These are phyloP conservation scores for Candida sp. DNA, from an alignment of 1,139 yeast genomes.

Conservation along the genomic window DNA sequence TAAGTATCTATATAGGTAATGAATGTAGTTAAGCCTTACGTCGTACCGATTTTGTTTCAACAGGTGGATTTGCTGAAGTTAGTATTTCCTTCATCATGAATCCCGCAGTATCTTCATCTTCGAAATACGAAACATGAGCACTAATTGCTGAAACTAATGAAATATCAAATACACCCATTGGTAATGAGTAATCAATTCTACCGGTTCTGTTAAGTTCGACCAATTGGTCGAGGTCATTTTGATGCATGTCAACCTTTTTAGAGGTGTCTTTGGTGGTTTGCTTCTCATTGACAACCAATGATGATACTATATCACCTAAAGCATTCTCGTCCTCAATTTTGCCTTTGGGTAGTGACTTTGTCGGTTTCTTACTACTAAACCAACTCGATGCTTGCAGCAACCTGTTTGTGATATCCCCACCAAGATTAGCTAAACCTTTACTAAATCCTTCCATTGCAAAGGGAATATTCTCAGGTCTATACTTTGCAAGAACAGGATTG, in stretches of 20 bases:
- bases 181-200: constrained; percentile 76
- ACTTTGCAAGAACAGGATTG: constrained; percentile 47
- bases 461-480: constrained; percentile 60
- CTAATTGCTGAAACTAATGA: constrained; percentile 77
- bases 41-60: constrained; percentile 21
- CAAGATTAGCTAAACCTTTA: constrained; percentile 34
- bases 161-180: constrained; percentile 78
- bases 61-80: constrained; percentile 15
- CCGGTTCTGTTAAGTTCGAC: constrained; percentile 60
- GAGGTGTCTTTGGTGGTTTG: constrained; percentile 14
- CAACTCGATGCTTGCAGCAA: constrained; percentile 43
- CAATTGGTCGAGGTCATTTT: constrained; percentile 31
- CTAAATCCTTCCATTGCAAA: constrained; percentile 50
- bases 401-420: constrained; percentile 45
- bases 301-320: constrained; percentile 40
- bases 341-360: constrained; percentile 8
- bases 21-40: not conserved
- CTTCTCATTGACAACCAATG: constrained; percentile 22
- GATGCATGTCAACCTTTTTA: constrained; percentile 18
- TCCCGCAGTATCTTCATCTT: constrained; percentile 80
- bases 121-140: constrained; percentile 87
- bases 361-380: constrained; percentile 26
- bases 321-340: constrained; percentile 34
- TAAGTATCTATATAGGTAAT: constrained; percentile 6
- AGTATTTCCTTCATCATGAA: constrained; percentile 62